A percentile compares a stretch with the other conserved stretches of the same genome.
These are phyloP conservation scores for Cornus controversa DNA, from an alignment of 148 eudicot species.

Conservation along the genomic window DNA sequence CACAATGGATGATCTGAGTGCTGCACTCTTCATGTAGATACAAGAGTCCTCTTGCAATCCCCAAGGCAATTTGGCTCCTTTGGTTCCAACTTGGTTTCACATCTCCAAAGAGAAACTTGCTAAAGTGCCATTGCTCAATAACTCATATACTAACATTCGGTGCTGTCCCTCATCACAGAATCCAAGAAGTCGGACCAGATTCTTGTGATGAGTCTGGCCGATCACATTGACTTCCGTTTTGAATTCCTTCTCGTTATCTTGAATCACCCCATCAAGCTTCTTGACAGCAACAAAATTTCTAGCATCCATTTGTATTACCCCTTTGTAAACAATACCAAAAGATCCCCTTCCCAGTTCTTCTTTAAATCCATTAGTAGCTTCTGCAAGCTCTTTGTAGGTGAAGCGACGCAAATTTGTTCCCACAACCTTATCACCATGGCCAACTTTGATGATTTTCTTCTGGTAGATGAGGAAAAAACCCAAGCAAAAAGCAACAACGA, in stretches of 20 bases:
- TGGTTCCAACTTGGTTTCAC: constrained; percentile 36
- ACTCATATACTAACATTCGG: constrained; percentile 47
- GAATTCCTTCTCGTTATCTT: constrained; percentile 35
- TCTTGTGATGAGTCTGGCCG: constrained; percentile 37
- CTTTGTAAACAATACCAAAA: constrained; percentile 48
- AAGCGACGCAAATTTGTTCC: constrained; percentile 27
- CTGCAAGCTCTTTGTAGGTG: constrained; percentile 39
- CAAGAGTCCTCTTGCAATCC: constrained; percentile 37
- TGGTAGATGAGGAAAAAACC: constrained; percentile 10
- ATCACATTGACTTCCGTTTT: neutral
- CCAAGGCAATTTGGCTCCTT: constrained; percentile 29
- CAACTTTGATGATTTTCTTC: neutral
- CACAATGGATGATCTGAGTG: constrained; percentile 67
- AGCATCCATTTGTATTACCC: constrained; percentile 19
- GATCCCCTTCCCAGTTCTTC: constrained; percentile 45
- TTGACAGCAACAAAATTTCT: constrained; percentile 20
- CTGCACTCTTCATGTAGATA: constrained; percentile 63
- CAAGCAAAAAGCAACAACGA: constrained; percentile 15
- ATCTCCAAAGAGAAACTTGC: constrained; percentile 37
- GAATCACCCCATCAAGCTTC: constrained; percentile 24
- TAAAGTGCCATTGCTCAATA: constrained; percentile 44
- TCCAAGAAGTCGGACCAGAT: constrained; percentile 45
- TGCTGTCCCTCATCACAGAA: constrained; percentile 49
- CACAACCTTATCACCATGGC: neutral
- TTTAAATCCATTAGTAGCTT: constrained; percentile 45